Evolutionary conservation across 1,139 yeast species (phyloP), one percentile per base, ranked within the genome.

Genomic region (Blastobotrys raffinosifermentans): DNA sequence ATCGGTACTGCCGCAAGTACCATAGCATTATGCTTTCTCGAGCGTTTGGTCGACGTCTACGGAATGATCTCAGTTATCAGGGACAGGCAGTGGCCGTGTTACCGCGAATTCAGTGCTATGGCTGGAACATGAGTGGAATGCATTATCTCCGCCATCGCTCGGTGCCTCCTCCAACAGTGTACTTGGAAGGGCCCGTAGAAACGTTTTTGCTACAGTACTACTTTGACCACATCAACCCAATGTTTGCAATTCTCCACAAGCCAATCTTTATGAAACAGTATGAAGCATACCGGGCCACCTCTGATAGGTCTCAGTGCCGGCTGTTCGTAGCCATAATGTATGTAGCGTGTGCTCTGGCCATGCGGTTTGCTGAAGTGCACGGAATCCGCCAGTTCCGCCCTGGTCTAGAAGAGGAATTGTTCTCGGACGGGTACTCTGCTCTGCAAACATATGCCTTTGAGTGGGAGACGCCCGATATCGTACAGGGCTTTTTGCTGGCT

Each of bases 381-480:
- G 63, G 63, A 36, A 44, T 39, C 32, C 37, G 40, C 14, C 31
- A 38, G 16, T 50, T 55, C 31, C 61, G 63, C 6, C 54, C 58
- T 15, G 69, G 72, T 0, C 47, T 70, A 3, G 86, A 79, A 51
- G 80, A 75, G 44, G 43, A 50, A 23, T 56, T 76, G 31, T 79
- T 79, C 57, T 70, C 69, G 44, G 72, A 70, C 42, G 69, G 74
- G 4, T 61, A 72, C 53, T 55, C 61, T 17, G 69, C 77, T 9
- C 60, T 77, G 4, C 61, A 66, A 15, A 66, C 69, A 13, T 59
- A 78, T 32, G 65, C 77, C 31, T 77, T 77, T 54, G 82, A 78
- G 53, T 78, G 84, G 83, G 82, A 77, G 51, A 70, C 79, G 15
- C 69, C 74, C 43, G 86, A 79, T 52, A 64, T 79, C 45, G 69